Evolutionary conservation across 2,329 filamentous ascomycete species (phyloP), one percentile per base, ranked within the genome.

Genomic region (Cordyceps tenuipes): DNA sequence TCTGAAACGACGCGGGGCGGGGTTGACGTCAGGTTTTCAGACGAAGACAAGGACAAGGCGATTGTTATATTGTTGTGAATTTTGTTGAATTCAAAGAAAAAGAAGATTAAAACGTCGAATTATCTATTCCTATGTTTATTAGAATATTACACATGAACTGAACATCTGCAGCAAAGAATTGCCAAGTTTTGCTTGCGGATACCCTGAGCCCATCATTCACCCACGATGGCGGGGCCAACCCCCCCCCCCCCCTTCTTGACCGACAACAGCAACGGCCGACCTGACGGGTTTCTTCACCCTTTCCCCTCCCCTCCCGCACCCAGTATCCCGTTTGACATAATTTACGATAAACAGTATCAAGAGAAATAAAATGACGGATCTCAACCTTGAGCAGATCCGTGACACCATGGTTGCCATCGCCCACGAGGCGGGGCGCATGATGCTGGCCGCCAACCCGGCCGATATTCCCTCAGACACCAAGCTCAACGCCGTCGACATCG

Each of bases 401-500:
- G 82, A 87, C 71, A 79, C 79, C 55, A 75, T 88, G 63, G 72
- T 87, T 66, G 69, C 74, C 55, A 74, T 87, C 60, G 85, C 85
- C 68, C 79, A 82, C 63, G 80, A 82, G 71, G 85, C 85, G n/a
- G 85, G 85, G 64, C 71, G 74, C 60, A 86, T 85, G 81, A 87
- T 88, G 64, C 71, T 84, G 56, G 75, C 76, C 1, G 84, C 85
- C 39, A 84, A 85, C 64, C 83, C 84, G 0, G 78, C 78, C 49
- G 77, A 81, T 65, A 78, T 84, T 47, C 76, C 77, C 57, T 79
- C 77, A 15, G 83, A 77, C 53, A 85, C 80, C 39, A 88, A 88
- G 73, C 76, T 86, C 66, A 88, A 88, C 69, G 85, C 85, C 58
- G 83, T 83, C 66, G 85, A 88, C 68, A 82, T 88, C 55, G 85